A percentile compares a stretch with the other conserved stretches of the same genome.
Evolutionary conservation across 2,329 filamentous ascomycete species (phyloP).

Genomic region (Paraconiothyrium brasiliense): DNA sequence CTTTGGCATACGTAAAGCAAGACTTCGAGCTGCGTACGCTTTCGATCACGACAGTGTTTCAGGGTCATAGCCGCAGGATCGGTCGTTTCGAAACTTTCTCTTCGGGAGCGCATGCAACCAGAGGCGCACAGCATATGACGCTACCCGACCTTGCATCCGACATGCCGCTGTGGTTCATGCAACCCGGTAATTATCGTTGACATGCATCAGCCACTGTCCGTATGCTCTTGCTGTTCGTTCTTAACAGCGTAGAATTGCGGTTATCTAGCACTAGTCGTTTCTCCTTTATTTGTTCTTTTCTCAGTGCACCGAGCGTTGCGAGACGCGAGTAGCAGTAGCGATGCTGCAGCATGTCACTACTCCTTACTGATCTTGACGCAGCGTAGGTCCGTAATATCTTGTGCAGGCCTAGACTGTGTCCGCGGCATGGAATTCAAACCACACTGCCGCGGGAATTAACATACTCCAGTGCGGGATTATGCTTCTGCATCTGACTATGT

Average conservation of each 20-base stretch:
- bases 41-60: constrained; percentile 1
- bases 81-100: background rate
- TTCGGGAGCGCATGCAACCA: background rate
- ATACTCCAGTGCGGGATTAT: too few species aligned
- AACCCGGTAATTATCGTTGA: background rate
- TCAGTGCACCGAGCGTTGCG: background rate
- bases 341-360: background rate
- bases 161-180: background rate
- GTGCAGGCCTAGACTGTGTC: background rate
- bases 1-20: too few species aligned
- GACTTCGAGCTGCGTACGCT: background rate
- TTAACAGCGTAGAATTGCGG: background rate
- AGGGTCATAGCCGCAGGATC: background rate
- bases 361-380: background rate
- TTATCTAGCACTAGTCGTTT: background rate
- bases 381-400: background rate
- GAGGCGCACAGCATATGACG: background rate
- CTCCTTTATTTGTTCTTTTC: background rate
- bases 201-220: background rate
- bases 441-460: too few species aligned
- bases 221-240: background rate
- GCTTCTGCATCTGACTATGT: background rate
- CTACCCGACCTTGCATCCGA: constrained; percentile 1
- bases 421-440: too few species aligned
- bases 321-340: background rate